Percentiles rank a stretch among this genome's conserved stretches.
Evolutionary conservation across 2,329 filamentous ascomycete species (phyloP).

Genomic region (Zymoseptoria ardabiliae): DNA sequence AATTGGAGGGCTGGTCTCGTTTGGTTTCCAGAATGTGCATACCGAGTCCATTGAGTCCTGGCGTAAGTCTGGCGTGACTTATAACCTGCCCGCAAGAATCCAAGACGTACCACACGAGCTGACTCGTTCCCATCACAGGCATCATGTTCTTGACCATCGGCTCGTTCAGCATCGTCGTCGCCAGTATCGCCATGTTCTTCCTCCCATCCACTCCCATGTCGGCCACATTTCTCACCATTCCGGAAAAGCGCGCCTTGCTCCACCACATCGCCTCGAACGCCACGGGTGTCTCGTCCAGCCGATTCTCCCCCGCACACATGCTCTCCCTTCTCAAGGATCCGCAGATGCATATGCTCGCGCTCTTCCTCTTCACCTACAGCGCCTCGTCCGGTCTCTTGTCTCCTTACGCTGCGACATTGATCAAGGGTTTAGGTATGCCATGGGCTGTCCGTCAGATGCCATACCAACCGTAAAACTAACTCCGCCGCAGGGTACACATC

Average conservation of each 20-base stretch:
- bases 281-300: conserved; percentile 37
- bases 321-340: conserved; percentile 54
- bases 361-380: conserved; percentile 35
- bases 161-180: conserved; percentile 33
- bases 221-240: conserved; percentile 58
- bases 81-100: not conserved
- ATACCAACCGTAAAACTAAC: not conserved
- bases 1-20: conserved; percentile 52
- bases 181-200: conserved; percentile 21
- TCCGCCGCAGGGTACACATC: conserved; percentile 26
- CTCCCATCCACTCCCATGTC: conserved; percentile 58
- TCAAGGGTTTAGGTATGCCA: not conserved
- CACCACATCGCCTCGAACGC: conserved; percentile 37
- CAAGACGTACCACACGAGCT: no score
- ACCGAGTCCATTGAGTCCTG: conserved; percentile 5
- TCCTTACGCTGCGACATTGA: conserved; percentile 48
- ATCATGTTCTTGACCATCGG: conserved; percentile 39
- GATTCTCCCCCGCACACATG: conserved; percentile 46
- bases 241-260: conserved; percentile 41
- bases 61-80: conserved; percentile 7
- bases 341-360: conserved; percentile 38
- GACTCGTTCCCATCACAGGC: conserved; percentile 9
- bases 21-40: conserved; percentile 45
- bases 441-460: not conserved
- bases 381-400: conserved; percentile 49